These are phyloP conservation scores for Podosphaera fusca DNA, from an alignment of 2,329 filamentous ascomycete genomes.

Conservation along the genomic window DNA sequence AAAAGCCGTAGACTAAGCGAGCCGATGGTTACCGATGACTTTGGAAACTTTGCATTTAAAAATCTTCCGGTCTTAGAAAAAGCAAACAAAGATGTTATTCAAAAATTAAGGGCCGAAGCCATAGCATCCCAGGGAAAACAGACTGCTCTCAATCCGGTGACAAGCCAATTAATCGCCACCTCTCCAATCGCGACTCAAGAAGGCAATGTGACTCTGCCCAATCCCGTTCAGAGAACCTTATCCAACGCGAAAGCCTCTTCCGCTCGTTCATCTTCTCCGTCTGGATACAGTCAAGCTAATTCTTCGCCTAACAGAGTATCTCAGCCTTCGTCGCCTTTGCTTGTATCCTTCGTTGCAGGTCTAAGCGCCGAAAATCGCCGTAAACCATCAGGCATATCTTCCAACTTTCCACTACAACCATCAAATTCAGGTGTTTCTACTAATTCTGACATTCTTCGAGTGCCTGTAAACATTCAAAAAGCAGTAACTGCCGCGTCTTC, in stretches of 20 bases:
- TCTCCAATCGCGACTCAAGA: slow-evolving; percentile 53
- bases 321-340: slow-evolving; percentile 64
- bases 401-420: slow-evolving; percentile 51
- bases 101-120: slow-evolving; percentile 81
- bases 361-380: slow-evolving; percentile 55
- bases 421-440: slow-evolving; percentile 34
- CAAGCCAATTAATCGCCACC: slow-evolving; percentile 10
- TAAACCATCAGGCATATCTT: slow-evolving; percentile 81
- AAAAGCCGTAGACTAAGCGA: slow-evolving; percentile 78
- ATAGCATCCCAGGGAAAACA: slow-evolving; percentile 41
- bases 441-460: slow-evolving; percentile 51
- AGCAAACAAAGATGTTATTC: slow-evolving; percentile 95
- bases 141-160: slow-evolving; percentile 4
- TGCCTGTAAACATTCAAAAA: slow-evolving; percentile 34
- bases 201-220: slow-evolving; percentile 61
- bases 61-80: slow-evolving; percentile 91
- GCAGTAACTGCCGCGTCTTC: slow-evolving; percentile 28
- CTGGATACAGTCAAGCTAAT: slow-evolving; percentile 52
- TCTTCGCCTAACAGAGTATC: slow-evolving; percentile 76
- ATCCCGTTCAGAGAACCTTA: slow-evolving; percentile 51
- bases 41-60: slow-evolving; percentile 92
- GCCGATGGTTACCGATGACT: slow-evolving; percentile 72
- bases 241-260: slow-evolving; percentile 61
- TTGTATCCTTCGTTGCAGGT: slow-evolving; percentile 86
- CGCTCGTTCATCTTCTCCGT: slow-evolving; percentile 60